Evolutionary conservation across 805 yeast species (phyloP), one percentile per base, ranked within the genome.

Genomic region (Isabelozyma heimii): DNA sequence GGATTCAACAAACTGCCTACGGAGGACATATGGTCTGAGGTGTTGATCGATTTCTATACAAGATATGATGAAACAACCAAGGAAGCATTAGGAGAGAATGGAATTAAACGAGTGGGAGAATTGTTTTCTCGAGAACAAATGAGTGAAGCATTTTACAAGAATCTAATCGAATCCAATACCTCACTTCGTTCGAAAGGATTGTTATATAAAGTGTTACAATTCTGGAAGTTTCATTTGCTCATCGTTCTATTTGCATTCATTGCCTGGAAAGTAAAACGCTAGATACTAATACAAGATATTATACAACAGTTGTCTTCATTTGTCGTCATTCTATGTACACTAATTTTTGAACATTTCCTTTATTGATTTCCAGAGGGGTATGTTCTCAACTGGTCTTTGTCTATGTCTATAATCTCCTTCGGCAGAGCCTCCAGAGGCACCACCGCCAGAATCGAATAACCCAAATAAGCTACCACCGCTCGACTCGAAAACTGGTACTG

Each of bases 1-100:
- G 95, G 95, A 0, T 87, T 82, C 74, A 73, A 80, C 12, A 77
- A 77, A 39, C 74, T 72, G 13, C 70, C 81, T 1, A 73, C 76
- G 40, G 71, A 76, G 2, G 63, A 65, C 5, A 62, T 67, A 41
- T 87, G 95, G 95, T 69, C 82, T 4, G 58, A 71, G 14, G 78
- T 77, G 2, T 62, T 87, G 55, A 60, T 64, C 16, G 66, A 72
- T 14, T 73, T 75, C 14, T 68, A 71, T 42, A 47, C 55, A 10
- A 53, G 70, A 5, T 52, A 61, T 38, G 51, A 56, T 9, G 48
- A 46, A 1, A 50, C 56, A 26, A 50, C 43, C 2, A 67, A 63
- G 45, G n/a, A 10, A 2, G 42, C 40, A 12, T 41, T 73, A 57
- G 72, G 77, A 33, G 50, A 61, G 13, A 72, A 72, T 46, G 79